phyloP scores from a whole-genome alignment of 1,284 basidiomycete species.

The Pascua sp. region DNA sequence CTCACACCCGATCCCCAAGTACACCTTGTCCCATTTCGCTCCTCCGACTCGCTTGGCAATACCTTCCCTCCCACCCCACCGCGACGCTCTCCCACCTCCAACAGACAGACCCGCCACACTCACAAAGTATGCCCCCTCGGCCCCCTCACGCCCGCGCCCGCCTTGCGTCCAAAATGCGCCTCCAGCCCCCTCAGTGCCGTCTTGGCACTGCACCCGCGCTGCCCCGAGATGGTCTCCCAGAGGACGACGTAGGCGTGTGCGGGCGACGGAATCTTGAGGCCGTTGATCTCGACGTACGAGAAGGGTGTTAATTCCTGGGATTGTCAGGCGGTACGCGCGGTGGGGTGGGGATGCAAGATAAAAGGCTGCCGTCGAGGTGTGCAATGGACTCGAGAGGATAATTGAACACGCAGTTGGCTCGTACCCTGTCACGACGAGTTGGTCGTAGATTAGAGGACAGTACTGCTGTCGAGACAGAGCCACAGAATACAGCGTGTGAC shows the following conservation, averaged over 20 bases:
- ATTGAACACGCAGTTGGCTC: too few relatives aligned
- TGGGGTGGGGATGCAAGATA: background rate
- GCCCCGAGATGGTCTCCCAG: conserved; percentile 80
- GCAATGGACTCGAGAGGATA: too few relatives aligned
- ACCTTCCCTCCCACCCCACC: too few relatives aligned
- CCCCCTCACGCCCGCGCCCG: conserved; percentile 36
- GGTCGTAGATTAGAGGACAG: too few relatives aligned
- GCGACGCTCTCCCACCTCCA: too few relatives aligned
- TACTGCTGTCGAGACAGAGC: too few relatives aligned
- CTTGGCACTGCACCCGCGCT: conserved; percentile 58
- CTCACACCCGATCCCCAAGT: too few relatives aligned
- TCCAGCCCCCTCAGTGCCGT: conserved; percentile 48
- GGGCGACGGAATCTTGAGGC: conserved; percentile 85
- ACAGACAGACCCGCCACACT: conserved; percentile 12
- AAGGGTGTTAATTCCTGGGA: conserved; percentile 83
- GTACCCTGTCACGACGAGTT: too few relatives aligned
- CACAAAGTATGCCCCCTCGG: conserved; percentile 50
- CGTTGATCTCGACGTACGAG: conserved; percentile 97
- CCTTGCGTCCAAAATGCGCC: conserved; percentile 44
- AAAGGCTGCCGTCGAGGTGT: too few relatives aligned
- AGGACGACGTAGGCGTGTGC: conserved; percentile 79
- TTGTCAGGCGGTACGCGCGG: background rate
- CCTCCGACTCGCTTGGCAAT: too few relatives aligned
- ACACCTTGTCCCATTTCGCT: too few relatives aligned
- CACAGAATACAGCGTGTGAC: too few relatives aligned